Percentiles rank a stretch among this genome's conserved stretches.
Evolutionary conservation across 2,329 filamentous ascomycete genomes (phyloP).

Genomic region (Diaporthe sp.): DNA sequence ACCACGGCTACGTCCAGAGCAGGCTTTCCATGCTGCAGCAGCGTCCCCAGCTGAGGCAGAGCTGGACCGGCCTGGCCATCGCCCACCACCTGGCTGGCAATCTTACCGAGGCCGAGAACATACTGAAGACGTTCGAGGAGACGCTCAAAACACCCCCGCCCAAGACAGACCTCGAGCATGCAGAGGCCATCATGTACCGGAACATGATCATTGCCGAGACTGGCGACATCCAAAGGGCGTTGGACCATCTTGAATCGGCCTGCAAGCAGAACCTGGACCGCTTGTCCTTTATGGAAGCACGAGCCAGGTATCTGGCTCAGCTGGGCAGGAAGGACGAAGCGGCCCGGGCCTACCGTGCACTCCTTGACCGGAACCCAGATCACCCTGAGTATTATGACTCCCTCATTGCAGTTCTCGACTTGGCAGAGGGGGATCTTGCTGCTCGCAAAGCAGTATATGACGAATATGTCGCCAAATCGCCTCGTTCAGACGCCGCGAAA

Average conservation of each 20-base stretch:
- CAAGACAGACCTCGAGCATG: conserved; percentile 88
- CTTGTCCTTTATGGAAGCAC: conserved; percentile 85
- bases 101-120: conserved; percentile 87
- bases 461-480: conserved; percentile 84
- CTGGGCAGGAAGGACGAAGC: conserved; percentile 85
- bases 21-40: conserved; percentile 89
- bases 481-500: conserved; percentile 86
- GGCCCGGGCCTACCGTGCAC: conserved; percentile 81
- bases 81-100: conserved; percentile 93
- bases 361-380: conserved; percentile 90
- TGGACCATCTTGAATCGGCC: conserved; percentile 86
- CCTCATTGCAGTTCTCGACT: conserved; percentile 76
- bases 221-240: conserved; percentile 84
- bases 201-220: conserved; percentile 93
- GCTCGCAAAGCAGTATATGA: conserved; percentile 79
- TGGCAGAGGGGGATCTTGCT: conserved; percentile 70
- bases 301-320: conserved; percentile 85
- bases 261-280: conserved; percentile 86
- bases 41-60: conserved; percentile 85
- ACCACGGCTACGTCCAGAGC: conserved; percentile 92
- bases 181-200: conserved; percentile 94
- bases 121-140: conserved; percentile 92
- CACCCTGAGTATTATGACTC: conserved; percentile 88
- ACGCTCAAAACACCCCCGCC: conserved; percentile 86
- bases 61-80: conserved; percentile 97